These are phyloP conservation scores for Microstroma glucosiphilum DNA, from an alignment of 1,284 basidiomycete species.

Conservation along the genomic window DNA sequence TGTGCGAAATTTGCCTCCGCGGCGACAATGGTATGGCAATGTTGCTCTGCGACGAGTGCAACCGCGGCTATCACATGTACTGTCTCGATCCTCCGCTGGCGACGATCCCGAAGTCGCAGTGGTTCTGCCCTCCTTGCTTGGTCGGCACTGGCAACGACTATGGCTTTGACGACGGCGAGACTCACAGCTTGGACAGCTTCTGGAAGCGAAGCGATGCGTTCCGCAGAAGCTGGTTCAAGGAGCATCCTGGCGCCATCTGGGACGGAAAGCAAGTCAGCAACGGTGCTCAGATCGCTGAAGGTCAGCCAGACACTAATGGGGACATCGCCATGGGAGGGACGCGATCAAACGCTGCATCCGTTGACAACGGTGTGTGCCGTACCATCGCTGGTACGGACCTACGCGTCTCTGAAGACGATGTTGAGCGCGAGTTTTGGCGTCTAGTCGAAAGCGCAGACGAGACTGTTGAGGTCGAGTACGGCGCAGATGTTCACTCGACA, in stretches of 20 bases:
- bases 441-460: conserved; percentile 81
- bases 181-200: conserved; percentile 85
- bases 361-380: conserved; percentile 26
- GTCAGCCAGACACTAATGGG: neutral
- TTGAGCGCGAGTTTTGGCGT: conserved; percentile 95
- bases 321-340: neutral
- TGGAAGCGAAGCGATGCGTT: conserved; percentile 85
- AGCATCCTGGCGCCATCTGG: neutral
- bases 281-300: neutral
- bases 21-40: conserved; percentile 82
- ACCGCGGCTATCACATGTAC: conserved; percentile 88
- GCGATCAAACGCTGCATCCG: neutral
- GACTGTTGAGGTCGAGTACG: conserved; percentile 96
- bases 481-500: conserved; percentile 94
- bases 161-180: conserved; percentile 96
- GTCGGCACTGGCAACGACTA: conserved; percentile 93
- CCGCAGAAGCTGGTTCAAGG: conserved; percentile 54
- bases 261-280: conserved; percentile 9
- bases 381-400: conserved; percentile 52
- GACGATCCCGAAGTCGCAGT: conserved; percentile 80
- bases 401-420: conserved; percentile 73
- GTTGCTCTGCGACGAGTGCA: conserved; percentile 93
- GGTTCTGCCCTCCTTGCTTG: conserved; percentile 92
- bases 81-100: conserved; percentile 86
- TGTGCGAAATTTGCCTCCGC: conserved; percentile 59